These are phyloP conservation scores for Candida sakaeoensis DNA, from an alignment of 805 yeast genomes.

Conservation along the genomic window DNA sequence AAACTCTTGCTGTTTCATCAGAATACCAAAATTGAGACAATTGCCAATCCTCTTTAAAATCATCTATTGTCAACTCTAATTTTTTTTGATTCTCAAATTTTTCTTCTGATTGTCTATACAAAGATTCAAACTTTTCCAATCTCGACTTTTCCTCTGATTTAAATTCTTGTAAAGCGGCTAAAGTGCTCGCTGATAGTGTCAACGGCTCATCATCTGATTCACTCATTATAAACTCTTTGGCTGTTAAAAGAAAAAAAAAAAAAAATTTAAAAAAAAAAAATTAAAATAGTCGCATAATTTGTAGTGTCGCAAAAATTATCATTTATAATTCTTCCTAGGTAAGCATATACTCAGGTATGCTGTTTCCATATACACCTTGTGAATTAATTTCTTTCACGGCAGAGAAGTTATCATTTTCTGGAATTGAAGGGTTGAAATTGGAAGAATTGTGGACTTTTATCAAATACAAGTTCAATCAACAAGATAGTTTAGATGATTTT, in stretches of 20 bases:
- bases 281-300: background rate
- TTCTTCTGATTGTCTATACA: slow-evolving; percentile 57
- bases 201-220: slow-evolving; percentile 43
- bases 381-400: slow-evolving; percentile 22
- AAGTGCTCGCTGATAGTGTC: slow-evolving; percentile 44
- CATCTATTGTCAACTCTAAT: slow-evolving; percentile 49
- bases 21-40: slow-evolving; percentile 89
- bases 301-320: background rate
- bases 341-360: slow-evolving; percentile 11
- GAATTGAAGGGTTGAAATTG: slow-evolving; percentile 26
- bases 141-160: slow-evolving; percentile 58
- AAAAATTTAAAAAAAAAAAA: background rate
- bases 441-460: slow-evolving; percentile 26
- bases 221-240: slow-evolving; percentile 15
- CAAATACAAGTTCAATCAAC: slow-evolving; percentile 16
- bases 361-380: slow-evolving; percentile 22
- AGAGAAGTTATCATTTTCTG: slow-evolving; percentile 30
- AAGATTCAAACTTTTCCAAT: slow-evolving; percentile 49
- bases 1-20: slow-evolving; percentile 63
- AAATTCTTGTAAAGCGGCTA: slow-evolving; percentile 63
- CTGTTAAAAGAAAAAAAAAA: slow-evolving; percentile 1
- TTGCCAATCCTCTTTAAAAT: slow-evolving; percentile 91
- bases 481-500: slow-evolving; percentile 25
- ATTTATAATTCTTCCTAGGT: background rate
- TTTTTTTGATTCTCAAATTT: slow-evolving; percentile 33